phyloP scores from a whole-genome alignment of 2,329 filamentous ascomycete species.

The Apiospora rasikravindrae region DNA sequence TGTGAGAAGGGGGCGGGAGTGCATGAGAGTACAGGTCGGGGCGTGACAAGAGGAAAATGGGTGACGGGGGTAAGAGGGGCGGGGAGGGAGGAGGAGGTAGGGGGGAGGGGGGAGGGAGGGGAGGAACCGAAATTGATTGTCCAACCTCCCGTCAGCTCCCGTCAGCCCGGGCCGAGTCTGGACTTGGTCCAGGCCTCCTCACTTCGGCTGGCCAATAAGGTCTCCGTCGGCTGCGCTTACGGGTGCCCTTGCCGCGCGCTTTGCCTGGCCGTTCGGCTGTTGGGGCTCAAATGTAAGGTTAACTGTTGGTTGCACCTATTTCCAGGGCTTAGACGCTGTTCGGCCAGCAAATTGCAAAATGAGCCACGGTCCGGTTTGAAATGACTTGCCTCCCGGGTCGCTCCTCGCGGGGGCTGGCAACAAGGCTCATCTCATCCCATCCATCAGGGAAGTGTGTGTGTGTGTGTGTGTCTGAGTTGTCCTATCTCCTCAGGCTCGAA shows the following conservation, averaged over 20 bases:
- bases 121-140: conserved; percentile 11
- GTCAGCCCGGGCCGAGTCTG: conserved; percentile 1
- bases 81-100: not conserved
- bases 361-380: conserved; percentile 9
- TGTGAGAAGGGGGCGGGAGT: not conserved
- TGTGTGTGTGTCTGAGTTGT: not conserved
- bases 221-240: conserved; percentile 4
- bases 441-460: not conserved
- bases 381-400: conserved; percentile 5
- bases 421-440: not conserved
- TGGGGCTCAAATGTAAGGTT: not conserved
- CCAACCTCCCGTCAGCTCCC: not conserved
- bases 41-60: not conserved
- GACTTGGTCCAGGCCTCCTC: not conserved
- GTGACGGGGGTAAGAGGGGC: not conserved
- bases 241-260: not conserved
- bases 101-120: not conserved
- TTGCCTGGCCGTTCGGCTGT: not conserved
- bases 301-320: not conserved
- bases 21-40: not conserved
- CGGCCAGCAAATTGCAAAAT: not conserved
- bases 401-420: not conserved
- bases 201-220: not conserved
- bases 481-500: conserved; percentile 11
- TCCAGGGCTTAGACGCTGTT: conserved; percentile 4